Conservation (phyloP, 371 early-diverging fungal species). For the Cokeromyces recurvatus region DNA sequence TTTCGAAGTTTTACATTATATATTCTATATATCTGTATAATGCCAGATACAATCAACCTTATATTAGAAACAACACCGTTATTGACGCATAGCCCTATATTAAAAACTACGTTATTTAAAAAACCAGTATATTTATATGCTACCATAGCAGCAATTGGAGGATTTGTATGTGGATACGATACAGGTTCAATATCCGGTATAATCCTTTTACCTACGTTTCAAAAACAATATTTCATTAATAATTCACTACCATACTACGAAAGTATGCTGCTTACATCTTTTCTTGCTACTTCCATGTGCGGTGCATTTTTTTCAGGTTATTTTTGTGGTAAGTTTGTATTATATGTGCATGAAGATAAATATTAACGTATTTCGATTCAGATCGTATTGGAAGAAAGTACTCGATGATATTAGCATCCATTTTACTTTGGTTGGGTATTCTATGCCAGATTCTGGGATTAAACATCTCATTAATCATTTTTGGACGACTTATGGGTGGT, state of each 20-base stretch:
- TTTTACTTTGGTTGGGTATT: slow-evolving; percentile 26
- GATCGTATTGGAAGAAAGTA: slow-evolving; percentile 36
- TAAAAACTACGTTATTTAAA: neutral
- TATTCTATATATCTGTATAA: too few relatives aligned
- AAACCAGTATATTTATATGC: slow-evolving; percentile 1
- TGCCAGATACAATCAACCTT: too few relatives aligned
- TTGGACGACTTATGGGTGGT: slow-evolving; percentile 34
- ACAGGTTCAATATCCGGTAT: slow-evolving; percentile 17
- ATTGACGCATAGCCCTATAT: too few relatives aligned
- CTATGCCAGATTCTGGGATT: slow-evolving; percentile 28
- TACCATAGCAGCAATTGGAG: slow-evolving; percentile 12
- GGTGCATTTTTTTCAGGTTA: slow-evolving; percentile 38
- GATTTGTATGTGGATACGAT: slow-evolving; percentile 13
- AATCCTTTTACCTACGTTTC: slow-evolving; percentile 14
- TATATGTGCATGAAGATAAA: too few relatives aligned
- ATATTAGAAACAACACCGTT: too few relatives aligned
- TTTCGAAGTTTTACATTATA: too few relatives aligned
- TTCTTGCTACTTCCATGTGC: slow-evolving; percentile 34
- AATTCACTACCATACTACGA: slow-evolving; percentile 33
- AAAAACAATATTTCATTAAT: slow-evolving; percentile 10
- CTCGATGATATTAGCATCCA: slow-evolving; percentile 24
- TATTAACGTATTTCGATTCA: too few relatives aligned
- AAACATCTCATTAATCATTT: slow-evolving; percentile 16
- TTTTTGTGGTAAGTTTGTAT: slow-evolving; percentile 25
- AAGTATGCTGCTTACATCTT: slow-evolving; percentile 30